A percentile compares a stretch with the other conserved stretches of the same genome.
Conservation (phyloP, 306 rosid genomes). For the Citrullus amarus region DNA sequence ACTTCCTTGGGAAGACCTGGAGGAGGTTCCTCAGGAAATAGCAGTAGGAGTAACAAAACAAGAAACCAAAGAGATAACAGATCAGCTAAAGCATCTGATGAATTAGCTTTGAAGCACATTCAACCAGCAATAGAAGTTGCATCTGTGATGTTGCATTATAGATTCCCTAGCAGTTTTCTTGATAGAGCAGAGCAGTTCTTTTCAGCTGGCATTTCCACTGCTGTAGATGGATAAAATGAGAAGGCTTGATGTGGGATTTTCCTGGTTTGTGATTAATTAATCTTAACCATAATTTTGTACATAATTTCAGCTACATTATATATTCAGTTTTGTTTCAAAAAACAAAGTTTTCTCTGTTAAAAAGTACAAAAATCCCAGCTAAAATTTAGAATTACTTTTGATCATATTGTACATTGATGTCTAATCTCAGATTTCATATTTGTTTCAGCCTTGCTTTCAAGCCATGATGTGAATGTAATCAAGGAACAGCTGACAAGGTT, state of each 20-base stretch:
- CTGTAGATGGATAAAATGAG: constrained; percentile 17
- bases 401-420: not conserved
- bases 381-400: not conserved
- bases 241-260: not conserved
- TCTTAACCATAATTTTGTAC: not conserved
- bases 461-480: not conserved
- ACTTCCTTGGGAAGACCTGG: constrained; percentile 32
- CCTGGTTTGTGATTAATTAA: not conserved
- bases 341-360: not conserved
- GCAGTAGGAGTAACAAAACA: constrained; percentile 38
- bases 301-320: not conserved
- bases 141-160: constrained; percentile 51
- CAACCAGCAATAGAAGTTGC: constrained; percentile 33
- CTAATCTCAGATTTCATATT: not conserved
- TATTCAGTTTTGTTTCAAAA: not conserved
- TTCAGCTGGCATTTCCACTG: constrained; percentile 31
- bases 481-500: not conserved
- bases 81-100: constrained; percentile 44
- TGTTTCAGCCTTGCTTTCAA: constrained; percentile 2
- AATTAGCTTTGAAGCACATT: constrained; percentile 40
- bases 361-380: not conserved
- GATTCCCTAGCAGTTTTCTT: constrained; percentile 66
- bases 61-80: constrained; percentile 57
- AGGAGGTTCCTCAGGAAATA: constrained; percentile 36
- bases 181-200: constrained; percentile 75